Evolutionary conservation across 305 asterid species (phyloP).

Genomic region (Solanum hybrid): DNA sequence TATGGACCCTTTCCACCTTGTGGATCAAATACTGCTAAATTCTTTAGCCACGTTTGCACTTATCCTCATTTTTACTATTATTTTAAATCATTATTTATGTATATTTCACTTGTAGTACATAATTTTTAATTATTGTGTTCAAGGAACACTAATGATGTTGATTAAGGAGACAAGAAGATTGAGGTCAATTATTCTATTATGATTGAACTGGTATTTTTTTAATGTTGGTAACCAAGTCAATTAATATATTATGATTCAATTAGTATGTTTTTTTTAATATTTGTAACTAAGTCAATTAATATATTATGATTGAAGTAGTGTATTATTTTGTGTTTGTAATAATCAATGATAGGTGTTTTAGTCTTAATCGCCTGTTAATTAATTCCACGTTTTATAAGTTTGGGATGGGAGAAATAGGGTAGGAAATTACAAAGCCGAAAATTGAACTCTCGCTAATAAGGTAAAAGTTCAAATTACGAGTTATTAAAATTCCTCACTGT

Average conservation of each 20-base stretch:
- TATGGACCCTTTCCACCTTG: conserved; percentile 3
- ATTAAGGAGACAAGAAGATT: conserved; percentile 4
- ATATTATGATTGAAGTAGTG: neutral
- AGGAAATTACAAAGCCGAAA: neutral
- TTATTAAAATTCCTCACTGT: no score
- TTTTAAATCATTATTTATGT: neutral
- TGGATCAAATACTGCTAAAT: conserved; percentile 6
- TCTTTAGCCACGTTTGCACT: neutral
- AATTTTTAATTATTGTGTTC: neutral
- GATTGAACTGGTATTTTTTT: neutral
- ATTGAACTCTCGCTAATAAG: neutral
- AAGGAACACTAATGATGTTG: neutral
- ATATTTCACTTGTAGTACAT: neutral
- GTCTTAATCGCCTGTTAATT: neutral
- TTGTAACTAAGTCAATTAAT: neutral
- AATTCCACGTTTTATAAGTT: neutral
- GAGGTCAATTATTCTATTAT: neutral
- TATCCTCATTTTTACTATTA: neutral
- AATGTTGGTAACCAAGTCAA: neutral
- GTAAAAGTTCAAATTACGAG: neutral
- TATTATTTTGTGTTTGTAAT: neutral
- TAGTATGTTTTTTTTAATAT: neutral
- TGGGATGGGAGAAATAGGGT: neutral
- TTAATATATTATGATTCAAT: neutral
- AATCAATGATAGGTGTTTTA: neutral